Evolutionary conservation across 2,329 filamentous ascomycete genomes (phyloP), one percentile per base, ranked within the genome.

Genomic region (Aspergillus oerlinghausenensis): DNA sequence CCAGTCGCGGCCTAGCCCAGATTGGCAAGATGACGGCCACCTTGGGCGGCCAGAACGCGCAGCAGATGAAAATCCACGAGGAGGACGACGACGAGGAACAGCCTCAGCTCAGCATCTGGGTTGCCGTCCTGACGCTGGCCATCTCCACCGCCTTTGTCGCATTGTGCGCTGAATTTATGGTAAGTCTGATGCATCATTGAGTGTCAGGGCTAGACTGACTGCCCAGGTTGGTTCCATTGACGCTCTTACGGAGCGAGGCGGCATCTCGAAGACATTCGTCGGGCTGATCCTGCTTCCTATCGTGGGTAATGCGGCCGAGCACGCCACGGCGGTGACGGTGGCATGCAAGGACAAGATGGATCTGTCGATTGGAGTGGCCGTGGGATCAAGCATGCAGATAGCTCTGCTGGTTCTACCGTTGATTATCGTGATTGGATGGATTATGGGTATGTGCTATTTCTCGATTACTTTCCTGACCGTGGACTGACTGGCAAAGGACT

Each of bases 61-160:
- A 74, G 55, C 64, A 77, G 70, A 82, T 75, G 65, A 72, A 57
- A 67, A 67, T 60, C 3, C 77, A 84, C 0, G 82, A 84, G 0
- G 86, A 89, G 0, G 89, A 92, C 0, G 88, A 91, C 0, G 88
- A 91, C 19, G 80, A 80, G 7, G 90, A 95, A 63, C 82, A 86
- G 52, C 91, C 92, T 0, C 84, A 90, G 62, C 80, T 97, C 25
- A 84, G 87, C 53, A 80, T 93, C 53, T 71, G 79, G 43, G 89
- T 92, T 14, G 91, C 92, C 1, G 65, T 96, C 3, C 77, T 83
- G 47, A 89, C 89, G 0, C 84, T 97, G 3, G 79, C 80, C 6
- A 77, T 83, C n/a, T 86, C 88, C 0, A 96, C 90, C 3, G 88
- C 87, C 45, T 78, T 93, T 52, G 91, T 96, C 49, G 91, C 89